These are phyloP conservation scores for Colletotrichum neosansevieriae DNA, from an alignment of 2,329 filamentous ascomycete species.

Conservation along the genomic window DNA sequence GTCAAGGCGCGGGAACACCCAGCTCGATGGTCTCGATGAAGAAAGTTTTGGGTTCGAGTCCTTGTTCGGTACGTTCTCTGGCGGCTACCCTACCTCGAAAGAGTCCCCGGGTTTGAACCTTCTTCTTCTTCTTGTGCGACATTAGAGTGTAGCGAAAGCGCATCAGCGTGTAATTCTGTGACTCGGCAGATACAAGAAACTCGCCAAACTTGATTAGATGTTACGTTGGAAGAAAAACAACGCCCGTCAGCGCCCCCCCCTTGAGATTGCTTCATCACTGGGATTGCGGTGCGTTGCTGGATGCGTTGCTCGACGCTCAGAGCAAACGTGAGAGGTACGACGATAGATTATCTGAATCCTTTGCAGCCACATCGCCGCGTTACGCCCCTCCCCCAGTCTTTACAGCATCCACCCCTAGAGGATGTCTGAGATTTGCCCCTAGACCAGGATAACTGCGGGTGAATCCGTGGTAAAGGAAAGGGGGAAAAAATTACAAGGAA, in stretches of 20 bases:
- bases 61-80: background rate
- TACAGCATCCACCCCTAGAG: constrained; percentile 9
- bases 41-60: constrained; percentile 6
- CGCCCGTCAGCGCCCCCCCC: background rate
- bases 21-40: constrained; percentile 4
- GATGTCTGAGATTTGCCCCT: constrained; percentile 13
- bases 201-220: constrained; percentile 25
- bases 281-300: background rate
- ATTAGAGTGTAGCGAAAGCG: background rate
- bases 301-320: background rate
- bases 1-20: background rate
- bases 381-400: background rate
- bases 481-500: constrained; percentile 11
- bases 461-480: constrained; percentile 14
- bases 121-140: constrained; percentile 14
- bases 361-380: background rate
- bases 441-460: constrained; percentile 24
- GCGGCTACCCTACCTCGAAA: background rate
- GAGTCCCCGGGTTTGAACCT: constrained; percentile 1
- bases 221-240: background rate
- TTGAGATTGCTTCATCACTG: constrained; percentile 15
- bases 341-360: background rate
- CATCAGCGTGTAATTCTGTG: constrained; percentile 2
- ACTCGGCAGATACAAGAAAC: background rate
- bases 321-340: background rate